Percentiles rank a stretch among this genome's conserved stretches.
These are phyloP conservation scores for Saccharum officinarum DNA, from an alignment of 176 grass and related monocot species.

Conservation along the genomic window DNA sequence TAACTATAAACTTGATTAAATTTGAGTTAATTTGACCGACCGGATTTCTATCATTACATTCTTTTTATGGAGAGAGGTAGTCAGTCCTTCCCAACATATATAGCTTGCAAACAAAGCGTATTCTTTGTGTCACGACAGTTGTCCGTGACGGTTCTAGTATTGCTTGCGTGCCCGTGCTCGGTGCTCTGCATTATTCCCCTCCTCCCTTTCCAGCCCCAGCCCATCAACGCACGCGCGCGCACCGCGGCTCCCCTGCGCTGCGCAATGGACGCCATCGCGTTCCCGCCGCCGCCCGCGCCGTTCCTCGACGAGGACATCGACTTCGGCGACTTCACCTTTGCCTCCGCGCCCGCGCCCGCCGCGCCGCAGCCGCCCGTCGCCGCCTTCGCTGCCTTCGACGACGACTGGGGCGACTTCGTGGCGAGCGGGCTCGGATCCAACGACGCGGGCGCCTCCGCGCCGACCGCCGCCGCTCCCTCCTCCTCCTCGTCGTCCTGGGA, in stretches of 20 bases:
- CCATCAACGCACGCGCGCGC: background rate
- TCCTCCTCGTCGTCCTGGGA: slow-evolving; percentile 13
- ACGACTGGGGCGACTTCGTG: slow-evolving; percentile 65
- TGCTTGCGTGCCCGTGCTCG: no score
- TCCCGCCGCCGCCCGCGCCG: slow-evolving; percentile 51
- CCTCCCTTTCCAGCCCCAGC: background rate
- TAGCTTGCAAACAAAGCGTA: no score
- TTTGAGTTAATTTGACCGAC: no score
- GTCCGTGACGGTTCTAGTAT: background rate
- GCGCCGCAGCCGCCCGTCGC: background rate
- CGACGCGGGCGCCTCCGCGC: background rate
- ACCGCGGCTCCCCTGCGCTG: background rate
- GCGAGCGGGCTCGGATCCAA: slow-evolving; percentile 39
- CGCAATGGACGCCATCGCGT: slow-evolving; percentile 53
- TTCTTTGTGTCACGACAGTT: no score
- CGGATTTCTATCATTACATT: no score
- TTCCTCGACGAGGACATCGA: slow-evolving; percentile 55
- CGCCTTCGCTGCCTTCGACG: slow-evolving; percentile 45
- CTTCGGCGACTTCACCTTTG: slow-evolving; percentile 51
- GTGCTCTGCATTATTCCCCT: background rate
- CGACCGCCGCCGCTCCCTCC: background rate
- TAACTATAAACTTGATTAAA: no score
- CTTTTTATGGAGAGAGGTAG: no score
- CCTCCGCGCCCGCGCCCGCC: slow-evolving; percentile 20
- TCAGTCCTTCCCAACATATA: no score